Conservation (phyloP, 345 rosid genomes). For the Kernera saxatilis region DNA sequence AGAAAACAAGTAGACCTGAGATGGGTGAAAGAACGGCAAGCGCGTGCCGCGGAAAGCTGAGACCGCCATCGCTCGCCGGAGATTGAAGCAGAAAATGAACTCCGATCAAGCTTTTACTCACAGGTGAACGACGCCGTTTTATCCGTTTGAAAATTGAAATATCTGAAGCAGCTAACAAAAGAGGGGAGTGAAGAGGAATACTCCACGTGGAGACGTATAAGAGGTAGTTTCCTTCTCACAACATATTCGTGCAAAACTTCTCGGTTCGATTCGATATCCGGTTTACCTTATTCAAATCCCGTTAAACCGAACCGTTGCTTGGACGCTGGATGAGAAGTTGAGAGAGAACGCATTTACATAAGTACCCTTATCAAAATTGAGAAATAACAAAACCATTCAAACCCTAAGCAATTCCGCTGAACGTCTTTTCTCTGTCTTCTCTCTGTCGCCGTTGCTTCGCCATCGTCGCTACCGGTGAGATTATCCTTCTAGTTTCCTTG, state of each 20-base stretch:
- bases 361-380: not conserved
- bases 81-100: not conserved
- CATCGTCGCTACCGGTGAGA: constrained; percentile 14
- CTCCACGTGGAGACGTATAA: constrained; percentile 46
- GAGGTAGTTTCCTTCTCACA: constrained; percentile 8
- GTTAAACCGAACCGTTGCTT: not conserved
- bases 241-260: not conserved
- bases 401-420: constrained; percentile 12
- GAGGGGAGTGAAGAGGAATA: constrained; percentile 23
- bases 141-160: not conserved
- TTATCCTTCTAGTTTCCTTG: not conserved
- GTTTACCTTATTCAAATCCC: not conserved
- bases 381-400: constrained; percentile 16
- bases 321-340: not conserved
- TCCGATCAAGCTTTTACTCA: constrained; percentile 10
- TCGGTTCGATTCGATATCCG: constrained; percentile 5
- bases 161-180: not conserved
- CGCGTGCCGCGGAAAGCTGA: constrained; percentile 43
- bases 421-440: not conserved
- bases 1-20: constrained; percentile 26
- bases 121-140: not conserved
- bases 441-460: constrained; percentile 18
- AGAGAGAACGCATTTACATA: not conserved
- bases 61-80: constrained; percentile 45
- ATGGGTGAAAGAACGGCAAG: constrained; percentile 33